Evolutionary conservation across 1,139 yeast genomes (phyloP).

Genomic region (Pichia sp.): DNA sequence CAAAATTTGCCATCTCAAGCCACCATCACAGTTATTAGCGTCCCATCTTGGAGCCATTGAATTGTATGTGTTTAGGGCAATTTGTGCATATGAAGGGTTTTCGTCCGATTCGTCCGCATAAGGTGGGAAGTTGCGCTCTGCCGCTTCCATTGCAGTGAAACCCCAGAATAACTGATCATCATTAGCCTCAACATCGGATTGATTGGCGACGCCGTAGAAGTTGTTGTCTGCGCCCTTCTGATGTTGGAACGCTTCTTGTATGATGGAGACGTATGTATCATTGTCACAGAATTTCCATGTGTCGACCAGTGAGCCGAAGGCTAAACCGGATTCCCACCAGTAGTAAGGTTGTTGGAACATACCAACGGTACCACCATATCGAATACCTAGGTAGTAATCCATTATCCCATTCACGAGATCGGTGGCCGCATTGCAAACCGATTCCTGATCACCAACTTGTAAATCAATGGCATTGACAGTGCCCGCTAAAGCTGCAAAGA

Average conservation of each 20-base stretch:
- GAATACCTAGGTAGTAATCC: conserved; percentile 73
- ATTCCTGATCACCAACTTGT: conserved; percentile 21
- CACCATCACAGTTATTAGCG: conserved; percentile 64
- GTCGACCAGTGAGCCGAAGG: conserved; percentile 83
- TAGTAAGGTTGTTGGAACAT: conserved; percentile 82
- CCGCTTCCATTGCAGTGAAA: conserved; percentile 5
- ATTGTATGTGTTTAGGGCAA: conserved; percentile 79
- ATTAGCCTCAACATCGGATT: conserved; percentile 89
- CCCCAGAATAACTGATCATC: conserved; percentile 46
- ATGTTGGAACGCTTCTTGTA: conserved; percentile 58
- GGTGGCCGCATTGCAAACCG: conserved; percentile 42
- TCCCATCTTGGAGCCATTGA: conserved; percentile 94
- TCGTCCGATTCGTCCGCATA: conserved; percentile 41
- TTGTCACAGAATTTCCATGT: conserved; percentile 68
- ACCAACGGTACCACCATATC: conserved; percentile 72
- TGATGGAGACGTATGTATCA: conserved; percentile 53
- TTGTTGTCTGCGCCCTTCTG: conserved; percentile 65
- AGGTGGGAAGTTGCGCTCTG: conserved; percentile 52
- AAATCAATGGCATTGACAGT: conserved; percentile 12
- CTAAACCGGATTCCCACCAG: conserved; percentile 99
- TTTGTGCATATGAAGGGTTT: conserved; percentile 59
- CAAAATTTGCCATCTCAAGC: conserved; percentile 94
- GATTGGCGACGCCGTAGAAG: conserved; percentile 81
- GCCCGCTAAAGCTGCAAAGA: too few relatives aligned
- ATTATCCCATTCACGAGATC: conserved; percentile 60